Conservation (phyloP, 305 asterid species). For the Withania somnifera region DNA sequence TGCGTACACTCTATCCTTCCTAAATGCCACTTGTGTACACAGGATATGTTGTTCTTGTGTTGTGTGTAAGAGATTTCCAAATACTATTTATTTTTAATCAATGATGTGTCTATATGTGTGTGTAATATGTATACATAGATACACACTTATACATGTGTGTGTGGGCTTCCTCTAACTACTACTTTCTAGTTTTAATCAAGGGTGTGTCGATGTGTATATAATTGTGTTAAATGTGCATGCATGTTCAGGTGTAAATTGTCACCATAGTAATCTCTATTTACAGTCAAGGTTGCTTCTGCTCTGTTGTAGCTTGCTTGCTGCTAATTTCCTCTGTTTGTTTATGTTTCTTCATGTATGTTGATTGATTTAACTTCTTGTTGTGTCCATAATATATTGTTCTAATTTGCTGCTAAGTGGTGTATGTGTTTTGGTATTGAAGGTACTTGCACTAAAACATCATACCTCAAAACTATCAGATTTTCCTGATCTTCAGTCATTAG, state of each 20-base stretch:
- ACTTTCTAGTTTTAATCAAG: background rate
- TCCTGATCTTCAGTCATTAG: slow-evolving; percentile 70
- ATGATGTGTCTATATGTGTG: background rate
- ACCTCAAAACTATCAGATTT: slow-evolving; percentile 83
- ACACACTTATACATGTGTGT: background rate
- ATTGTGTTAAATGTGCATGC: background rate
- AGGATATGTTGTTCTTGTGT: no score
- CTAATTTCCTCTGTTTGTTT: background rate
- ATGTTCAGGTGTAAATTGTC: background rate
- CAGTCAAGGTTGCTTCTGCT: background rate
- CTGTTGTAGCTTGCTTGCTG: background rate
- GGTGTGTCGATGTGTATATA: background rate
- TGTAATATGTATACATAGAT: background rate
- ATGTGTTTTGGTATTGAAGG: slow-evolving; percentile 30
- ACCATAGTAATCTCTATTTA: background rate
- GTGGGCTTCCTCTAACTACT: background rate
- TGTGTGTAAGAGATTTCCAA: background rate
- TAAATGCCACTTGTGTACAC: no score
- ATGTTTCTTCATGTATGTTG: background rate
- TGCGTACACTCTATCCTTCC: no score
- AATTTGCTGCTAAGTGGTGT: background rate
- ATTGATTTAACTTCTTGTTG: background rate
- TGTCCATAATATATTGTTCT: background rate
- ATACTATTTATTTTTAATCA: background rate
- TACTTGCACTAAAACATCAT: slow-evolving; percentile 77